Conservation (phyloP, 179 eudicot genomes). For the Dionaea muscipula region DNA sequence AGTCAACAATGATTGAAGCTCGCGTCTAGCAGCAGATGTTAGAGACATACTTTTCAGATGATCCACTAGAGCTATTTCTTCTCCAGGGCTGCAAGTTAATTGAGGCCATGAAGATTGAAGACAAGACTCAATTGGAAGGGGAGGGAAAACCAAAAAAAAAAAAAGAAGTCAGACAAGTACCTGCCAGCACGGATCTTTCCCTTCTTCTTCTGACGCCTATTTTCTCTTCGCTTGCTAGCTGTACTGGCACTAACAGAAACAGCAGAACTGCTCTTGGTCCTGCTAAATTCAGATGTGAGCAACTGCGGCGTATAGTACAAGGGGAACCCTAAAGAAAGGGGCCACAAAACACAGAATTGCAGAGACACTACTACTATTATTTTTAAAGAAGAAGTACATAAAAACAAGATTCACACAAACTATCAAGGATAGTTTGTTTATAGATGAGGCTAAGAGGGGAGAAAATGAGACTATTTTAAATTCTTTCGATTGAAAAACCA, state of each 20-base stretch:
- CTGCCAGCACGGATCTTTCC: constrained; percentile 99
- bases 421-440: no score
- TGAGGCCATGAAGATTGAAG: constrained; percentile 6
- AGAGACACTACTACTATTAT: constrained; percentile 4
- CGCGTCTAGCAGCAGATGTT: constrained; percentile 45
- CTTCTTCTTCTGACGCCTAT: constrained; percentile 48
- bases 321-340: no score
- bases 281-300: constrained; percentile 14
- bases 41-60: constrained; percentile 83
- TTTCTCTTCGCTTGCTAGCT: constrained; percentile 58
- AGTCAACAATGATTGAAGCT: constrained; percentile 57
- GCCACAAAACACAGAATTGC: not conserved
- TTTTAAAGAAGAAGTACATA: no score
- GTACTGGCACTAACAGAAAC: constrained; percentile 55
- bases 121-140: not conserved
- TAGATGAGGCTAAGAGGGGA: no score
- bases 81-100: constrained; percentile 55
- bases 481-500: no score
- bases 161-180: constrained; percentile 21
- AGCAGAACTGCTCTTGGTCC: constrained; percentile 56
- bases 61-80: constrained; percentile 84
- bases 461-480: no score
- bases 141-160: not conserved
- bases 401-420: no score
- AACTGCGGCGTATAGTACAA: constrained; percentile 7